Conservation (phyloP, 1,284 basidiomycete species). For the Trichosporon sp. region DNA sequence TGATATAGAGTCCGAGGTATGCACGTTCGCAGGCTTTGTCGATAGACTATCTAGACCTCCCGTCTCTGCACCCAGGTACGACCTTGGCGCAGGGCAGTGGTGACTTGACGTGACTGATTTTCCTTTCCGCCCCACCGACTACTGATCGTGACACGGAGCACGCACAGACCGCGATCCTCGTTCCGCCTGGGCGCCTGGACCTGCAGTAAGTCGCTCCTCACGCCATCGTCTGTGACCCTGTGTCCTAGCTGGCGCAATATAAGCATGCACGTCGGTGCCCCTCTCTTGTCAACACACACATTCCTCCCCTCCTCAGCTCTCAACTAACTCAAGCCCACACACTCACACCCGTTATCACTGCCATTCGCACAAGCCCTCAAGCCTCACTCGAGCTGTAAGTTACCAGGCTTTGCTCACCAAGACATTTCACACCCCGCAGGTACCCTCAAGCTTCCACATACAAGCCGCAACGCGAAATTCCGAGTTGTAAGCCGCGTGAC, state of each 20-base stretch:
- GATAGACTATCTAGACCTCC: neutral
- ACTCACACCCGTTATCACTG: neutral
- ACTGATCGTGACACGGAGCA: neutral
- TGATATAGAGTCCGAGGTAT: too few relatives aligned
- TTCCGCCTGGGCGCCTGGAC: neutral
- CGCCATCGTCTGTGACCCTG: slow-evolving; percentile 2
- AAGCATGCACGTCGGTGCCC: neutral
- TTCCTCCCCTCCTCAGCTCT: neutral
- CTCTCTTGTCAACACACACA: neutral
- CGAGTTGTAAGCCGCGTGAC: neutral
- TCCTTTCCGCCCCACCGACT: neutral
- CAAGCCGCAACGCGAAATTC: neutral
- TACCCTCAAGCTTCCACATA: neutral
- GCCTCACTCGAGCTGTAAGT: neutral
- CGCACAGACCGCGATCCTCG: slow-evolving; percentile 11
- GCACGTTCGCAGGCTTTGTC: too few relatives aligned
- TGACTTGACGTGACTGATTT: neutral
- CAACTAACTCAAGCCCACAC: neutral
- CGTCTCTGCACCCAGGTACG: neutral
- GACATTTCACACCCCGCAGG: slow-evolving; percentile 9
- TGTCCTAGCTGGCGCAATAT: neutral
- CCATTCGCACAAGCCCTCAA: neutral
- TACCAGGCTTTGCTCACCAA: neutral
- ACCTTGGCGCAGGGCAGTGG: neutral
- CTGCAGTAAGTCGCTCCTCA: neutral